These are phyloP conservation scores for Zygosaccharomyces pseudobailii DNA, from an alignment of 1,139 yeast genomes.

Conservation along the genomic window DNA sequence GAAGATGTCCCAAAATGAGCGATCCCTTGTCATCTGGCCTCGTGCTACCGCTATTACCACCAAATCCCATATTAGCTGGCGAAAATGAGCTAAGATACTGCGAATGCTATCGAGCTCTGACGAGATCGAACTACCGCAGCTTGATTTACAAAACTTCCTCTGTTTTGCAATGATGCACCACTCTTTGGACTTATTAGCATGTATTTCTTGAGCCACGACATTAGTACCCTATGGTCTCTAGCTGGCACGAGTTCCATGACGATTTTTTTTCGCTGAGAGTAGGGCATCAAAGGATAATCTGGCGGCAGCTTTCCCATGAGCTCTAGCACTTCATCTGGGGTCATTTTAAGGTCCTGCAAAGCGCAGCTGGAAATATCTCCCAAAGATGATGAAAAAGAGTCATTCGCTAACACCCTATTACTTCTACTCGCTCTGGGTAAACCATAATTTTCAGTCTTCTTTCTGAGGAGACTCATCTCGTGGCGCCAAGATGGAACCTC, in stretches of 20 bases:
- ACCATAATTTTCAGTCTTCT: slow-evolving; percentile 10
- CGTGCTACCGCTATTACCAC: slow-evolving; percentile 11
- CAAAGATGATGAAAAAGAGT: slow-evolving; percentile 19
- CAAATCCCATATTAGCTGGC: slow-evolving; percentile 24
- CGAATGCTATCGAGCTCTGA: slow-evolving; percentile 40
- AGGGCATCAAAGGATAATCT: slow-evolving; percentile 60
- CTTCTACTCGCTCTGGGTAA: slow-evolving; percentile 4
- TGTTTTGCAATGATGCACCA: slow-evolving; percentile 19
- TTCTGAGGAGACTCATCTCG: slow-evolving; percentile 11
- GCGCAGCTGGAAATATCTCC: slow-evolving; percentile 15
- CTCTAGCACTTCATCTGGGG: slow-evolving; percentile 24
- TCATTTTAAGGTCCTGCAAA: slow-evolving; percentile 17
- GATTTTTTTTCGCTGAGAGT: slow-evolving; percentile 59
- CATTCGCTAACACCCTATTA: slow-evolving; percentile 15
- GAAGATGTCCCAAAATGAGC: slow-evolving; percentile 50
- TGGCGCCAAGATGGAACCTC: slow-evolving; percentile 3
- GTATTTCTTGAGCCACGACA: slow-evolving; percentile 32
- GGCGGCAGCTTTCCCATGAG: slow-evolving; percentile 46
- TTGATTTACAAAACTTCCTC: slow-evolving; percentile 2
- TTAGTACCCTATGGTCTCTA: slow-evolving; percentile 40
- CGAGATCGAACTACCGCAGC: slow-evolving; percentile 19
- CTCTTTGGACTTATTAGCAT: slow-evolving; percentile 27
- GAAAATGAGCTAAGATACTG: slow-evolving; percentile 39
- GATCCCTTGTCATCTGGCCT: slow-evolving; percentile 57
- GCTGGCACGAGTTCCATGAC: slow-evolving; percentile 54